A percentile compares a stretch with the other conserved stretches of the same genome.
Conservation (phyloP, 176 grass and related monocot species). For the Tillandsia fasciculata region DNA sequence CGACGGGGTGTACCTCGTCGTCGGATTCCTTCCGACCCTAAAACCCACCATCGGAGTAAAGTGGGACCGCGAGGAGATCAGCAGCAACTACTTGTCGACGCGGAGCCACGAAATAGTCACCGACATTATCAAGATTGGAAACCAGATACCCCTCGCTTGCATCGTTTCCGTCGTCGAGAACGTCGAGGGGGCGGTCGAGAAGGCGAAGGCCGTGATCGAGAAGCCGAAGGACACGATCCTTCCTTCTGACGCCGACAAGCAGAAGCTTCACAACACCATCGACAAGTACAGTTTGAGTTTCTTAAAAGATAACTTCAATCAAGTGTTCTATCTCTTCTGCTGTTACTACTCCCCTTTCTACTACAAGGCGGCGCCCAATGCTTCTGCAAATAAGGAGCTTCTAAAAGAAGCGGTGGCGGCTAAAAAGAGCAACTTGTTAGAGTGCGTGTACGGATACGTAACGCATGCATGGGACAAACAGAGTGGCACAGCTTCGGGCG, state of each 20-base stretch:
- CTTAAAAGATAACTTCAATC: background rate
- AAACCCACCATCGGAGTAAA: background rate
- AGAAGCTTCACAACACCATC: background rate
- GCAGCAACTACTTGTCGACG: conserved; percentile 22
- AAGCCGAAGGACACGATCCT: no score
- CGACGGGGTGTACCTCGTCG: conserved; percentile 42
- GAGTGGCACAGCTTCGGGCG: background rate
- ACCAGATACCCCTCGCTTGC: conserved; percentile 23
- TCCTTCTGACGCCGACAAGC: no score
- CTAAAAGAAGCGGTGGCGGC: background rate
- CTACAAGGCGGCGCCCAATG: background rate
- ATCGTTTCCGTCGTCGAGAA: conserved; percentile 5
- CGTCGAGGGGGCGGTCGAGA: background rate
- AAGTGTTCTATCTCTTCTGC: conserved; percentile 28
- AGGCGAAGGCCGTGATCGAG: no score
- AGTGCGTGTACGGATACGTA: conserved; percentile 24
- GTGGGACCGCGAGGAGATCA: conserved; percentile 13
- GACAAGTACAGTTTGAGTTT: background rate
- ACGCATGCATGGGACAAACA: background rate
- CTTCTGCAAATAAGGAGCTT: background rate
- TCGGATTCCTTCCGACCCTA: conserved; percentile 35
- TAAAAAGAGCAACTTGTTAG: conserved; percentile 12
- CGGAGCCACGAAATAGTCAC: conserved; percentile 35
- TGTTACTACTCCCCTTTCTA: conserved; percentile 53
- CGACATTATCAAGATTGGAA: conserved; percentile 47